Conservation (phyloP, 371 early-diverging fungal species). For the Pancytospora philotis region DNA sequence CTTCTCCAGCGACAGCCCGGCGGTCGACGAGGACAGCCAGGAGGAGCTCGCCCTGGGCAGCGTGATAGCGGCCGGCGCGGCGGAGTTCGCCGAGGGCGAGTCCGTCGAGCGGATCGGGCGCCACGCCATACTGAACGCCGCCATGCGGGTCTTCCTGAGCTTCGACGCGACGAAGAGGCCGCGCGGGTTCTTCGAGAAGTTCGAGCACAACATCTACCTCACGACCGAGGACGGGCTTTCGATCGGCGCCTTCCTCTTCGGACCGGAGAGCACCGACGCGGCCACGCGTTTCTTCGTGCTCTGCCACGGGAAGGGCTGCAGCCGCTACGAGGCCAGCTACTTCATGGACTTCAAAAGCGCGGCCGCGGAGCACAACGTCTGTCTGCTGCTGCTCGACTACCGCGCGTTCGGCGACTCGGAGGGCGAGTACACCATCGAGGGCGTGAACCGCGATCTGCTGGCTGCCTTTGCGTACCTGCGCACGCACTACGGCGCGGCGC, state of each 20-base stretch:
- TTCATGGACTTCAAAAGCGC: conserved; percentile 23
- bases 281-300: conserved; percentile 19
- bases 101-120: no score
- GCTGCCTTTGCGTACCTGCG: conserved; percentile 39
- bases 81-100: no score
- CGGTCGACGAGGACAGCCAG: no score
- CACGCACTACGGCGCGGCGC: conserved; percentile 6
- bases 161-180: background rate
- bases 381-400: conserved; percentile 49
- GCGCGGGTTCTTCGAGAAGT: conserved; percentile 7
- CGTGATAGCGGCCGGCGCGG: no score
- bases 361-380: conserved; percentile 16
- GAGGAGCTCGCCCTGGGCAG: no score
- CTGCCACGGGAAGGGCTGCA: conserved; percentile 38
- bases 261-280: conserved; percentile 6
- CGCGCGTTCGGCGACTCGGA: conserved; percentile 55
- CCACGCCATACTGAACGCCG: no score
- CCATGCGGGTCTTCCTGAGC: conserved; percentile 2
- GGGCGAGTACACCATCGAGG: conserved; percentile 30
- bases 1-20: no score
- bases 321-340: conserved; percentile 7
- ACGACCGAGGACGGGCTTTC: conserved; percentile 20
- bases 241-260: conserved; percentile 33
- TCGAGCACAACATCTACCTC: conserved; percentile 19
- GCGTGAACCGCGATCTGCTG: conserved; percentile 40